Conservation (phyloP, 2,329 filamentous ascomycete genomes). For the Colletotrichum trifolii region DNA sequence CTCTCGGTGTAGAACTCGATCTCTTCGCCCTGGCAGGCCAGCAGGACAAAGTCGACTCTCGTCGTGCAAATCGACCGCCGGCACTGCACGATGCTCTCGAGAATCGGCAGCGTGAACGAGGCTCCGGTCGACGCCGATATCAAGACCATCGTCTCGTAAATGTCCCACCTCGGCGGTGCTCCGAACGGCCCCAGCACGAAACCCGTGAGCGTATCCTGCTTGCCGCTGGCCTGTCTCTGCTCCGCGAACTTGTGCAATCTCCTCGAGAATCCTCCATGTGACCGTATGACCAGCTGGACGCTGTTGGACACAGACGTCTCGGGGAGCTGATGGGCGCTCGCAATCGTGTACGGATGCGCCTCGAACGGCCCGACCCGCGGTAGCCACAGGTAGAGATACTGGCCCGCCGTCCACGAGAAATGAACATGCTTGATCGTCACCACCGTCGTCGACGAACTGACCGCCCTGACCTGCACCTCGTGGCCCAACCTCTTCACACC, state of each 20-base stretch:
- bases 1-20: slow-evolving; percentile 66
- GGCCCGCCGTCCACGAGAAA: slow-evolving; percentile 68
- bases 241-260: slow-evolving; percentile 56
- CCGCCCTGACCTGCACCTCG: slow-evolving; percentile 57
- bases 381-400: slow-evolving; percentile 71
- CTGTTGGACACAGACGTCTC: slow-evolving; percentile 68
- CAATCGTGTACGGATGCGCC: slow-evolving; percentile 71
- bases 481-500: slow-evolving; percentile 64
- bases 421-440: slow-evolving; percentile 70
- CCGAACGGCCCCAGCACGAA: slow-evolving; percentile 69
- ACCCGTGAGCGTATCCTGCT: slow-evolving; percentile 49
- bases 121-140: slow-evolving; percentile 73
- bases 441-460: slow-evolving; percentile 65
- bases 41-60: slow-evolving; percentile 63
- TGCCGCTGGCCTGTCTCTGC: slow-evolving; percentile 19
- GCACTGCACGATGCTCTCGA: slow-evolving; percentile 63
- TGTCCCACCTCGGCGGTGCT: slow-evolving; percentile 64
- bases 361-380: slow-evolving; percentile 65
- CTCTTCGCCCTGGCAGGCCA: slow-evolving; percentile 63
- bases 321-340: slow-evolving; percentile 62
- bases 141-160: slow-evolving; percentile 69
- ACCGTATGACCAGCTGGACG: slow-evolving; percentile 67
- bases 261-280: slow-evolving; percentile 67
- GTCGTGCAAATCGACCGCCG: slow-evolving; percentile 58
- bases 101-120: slow-evolving; percentile 69